These are phyloP conservation scores for Salix brachista DNA, from an alignment of 345 rosid genomes.

Conservation along the genomic window DNA sequence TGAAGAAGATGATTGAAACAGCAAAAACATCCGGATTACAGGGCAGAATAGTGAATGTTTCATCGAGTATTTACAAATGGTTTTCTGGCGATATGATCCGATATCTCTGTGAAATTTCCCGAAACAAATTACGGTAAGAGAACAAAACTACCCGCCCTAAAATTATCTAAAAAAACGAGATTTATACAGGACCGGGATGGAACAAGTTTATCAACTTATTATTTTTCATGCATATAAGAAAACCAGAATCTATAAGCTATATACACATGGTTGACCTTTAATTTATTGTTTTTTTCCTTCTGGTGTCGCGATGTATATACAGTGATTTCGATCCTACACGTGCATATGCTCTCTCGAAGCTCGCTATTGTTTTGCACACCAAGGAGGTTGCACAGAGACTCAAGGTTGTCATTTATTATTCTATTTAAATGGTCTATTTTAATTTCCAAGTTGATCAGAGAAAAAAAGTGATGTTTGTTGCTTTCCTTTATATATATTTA, in stretches of 20 bases:
- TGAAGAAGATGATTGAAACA: constrained; percentile 70
- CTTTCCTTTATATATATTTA: constrained; percentile 8
- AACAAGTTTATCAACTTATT: background rate
- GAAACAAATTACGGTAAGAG: constrained; percentile 53
- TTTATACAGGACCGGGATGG: background rate
- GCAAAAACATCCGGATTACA: constrained; percentile 58
- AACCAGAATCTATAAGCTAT: background rate
- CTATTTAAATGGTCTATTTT: background rate
- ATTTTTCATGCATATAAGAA: background rate
- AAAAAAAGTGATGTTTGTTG: constrained; percentile 33
- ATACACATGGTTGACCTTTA: constrained; percentile 27
- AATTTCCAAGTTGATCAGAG: background rate
- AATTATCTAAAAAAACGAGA: background rate
- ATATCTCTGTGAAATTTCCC: constrained; percentile 64
- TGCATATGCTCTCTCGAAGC: constrained; percentile 99
- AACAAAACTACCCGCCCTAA: background rate
- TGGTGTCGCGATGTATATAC: constrained; percentile 3
- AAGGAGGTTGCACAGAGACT: constrained; percentile 79
- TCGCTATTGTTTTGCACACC: constrained; percentile 93
- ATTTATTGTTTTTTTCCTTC: background rate
- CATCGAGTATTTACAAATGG: constrained; percentile 87
- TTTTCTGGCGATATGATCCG: constrained; percentile 73
- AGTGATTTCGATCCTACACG: constrained; percentile 90
- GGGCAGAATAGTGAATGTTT: constrained; percentile 83
- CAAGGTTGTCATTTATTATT: constrained; percentile 37